A percentile compares a stretch with the other conserved stretches of the same genome.
These are phyloP conservation scores for Polygonum maritimum DNA, from an alignment of 148 eudicot species.

Conservation along the genomic window DNA sequence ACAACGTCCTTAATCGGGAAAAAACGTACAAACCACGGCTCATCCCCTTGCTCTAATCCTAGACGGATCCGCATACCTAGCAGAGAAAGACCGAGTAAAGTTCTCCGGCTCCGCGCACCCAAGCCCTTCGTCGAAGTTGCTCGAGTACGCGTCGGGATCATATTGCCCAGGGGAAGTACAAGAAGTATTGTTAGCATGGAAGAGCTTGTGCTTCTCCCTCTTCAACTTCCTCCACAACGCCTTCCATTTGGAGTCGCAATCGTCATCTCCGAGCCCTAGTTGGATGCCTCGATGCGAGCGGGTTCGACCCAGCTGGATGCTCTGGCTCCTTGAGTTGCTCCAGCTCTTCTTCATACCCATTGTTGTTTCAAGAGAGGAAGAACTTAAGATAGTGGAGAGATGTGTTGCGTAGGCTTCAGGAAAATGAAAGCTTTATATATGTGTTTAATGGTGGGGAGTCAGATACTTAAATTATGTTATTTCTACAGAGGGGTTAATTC, in stretches of 20 bases:
- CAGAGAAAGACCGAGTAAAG: constrained; percentile 50
- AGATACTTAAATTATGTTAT: not conserved
- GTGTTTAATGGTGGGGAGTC: not conserved
- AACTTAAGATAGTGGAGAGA: not conserved
- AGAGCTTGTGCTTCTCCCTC: constrained; percentile 26
- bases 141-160: constrained; percentile 45
- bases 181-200: constrained; percentile 12
- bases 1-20: no score
- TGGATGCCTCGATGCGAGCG: not conserved
- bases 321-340: constrained; percentile 30
- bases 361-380: not conserved
- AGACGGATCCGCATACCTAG: constrained; percentile 57
- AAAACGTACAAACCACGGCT: no score
- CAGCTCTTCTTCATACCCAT: constrained; percentile 14
- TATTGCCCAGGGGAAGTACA: constrained; percentile 14
- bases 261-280: constrained; percentile 5
- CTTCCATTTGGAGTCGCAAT: constrained; percentile 27
- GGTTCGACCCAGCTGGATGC: constrained; percentile 34
- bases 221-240: constrained; percentile 36
- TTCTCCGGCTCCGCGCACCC: constrained; percentile 35
- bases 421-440: not conserved
- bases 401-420: not conserved
- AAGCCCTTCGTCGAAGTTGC: constrained; percentile 49
- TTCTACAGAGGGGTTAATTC: not conserved
- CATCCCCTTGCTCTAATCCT: constrained; percentile 10